Conservation (phyloP, 169 alveolate species). For the Plasmodium vivax region DNA sequence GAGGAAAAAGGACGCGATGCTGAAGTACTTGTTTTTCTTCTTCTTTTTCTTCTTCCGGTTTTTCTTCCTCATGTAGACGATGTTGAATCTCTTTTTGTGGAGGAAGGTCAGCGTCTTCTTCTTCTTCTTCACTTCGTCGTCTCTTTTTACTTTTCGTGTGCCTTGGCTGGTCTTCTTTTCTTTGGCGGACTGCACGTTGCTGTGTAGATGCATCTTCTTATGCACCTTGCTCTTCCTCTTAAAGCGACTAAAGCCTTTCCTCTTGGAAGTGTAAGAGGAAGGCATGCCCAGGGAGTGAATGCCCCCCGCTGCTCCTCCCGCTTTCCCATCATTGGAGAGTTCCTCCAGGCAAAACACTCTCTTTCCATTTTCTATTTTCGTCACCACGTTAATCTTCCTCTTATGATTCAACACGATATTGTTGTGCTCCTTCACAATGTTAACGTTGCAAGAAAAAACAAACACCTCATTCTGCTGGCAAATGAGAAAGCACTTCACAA, state of each 20-base stretch:
- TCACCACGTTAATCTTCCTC: constrained; percentile 21
- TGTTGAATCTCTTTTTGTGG: constrained; percentile 18
- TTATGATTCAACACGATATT: constrained; percentile 23
- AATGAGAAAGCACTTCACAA: constrained; percentile 28
- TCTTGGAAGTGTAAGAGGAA: not conserved
- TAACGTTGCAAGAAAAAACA: constrained; percentile 37
- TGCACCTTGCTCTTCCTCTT: not conserved
- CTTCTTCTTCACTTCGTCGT: not conserved
- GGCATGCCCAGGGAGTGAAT: not conserved
- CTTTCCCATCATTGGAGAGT: not conserved
- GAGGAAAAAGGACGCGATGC: constrained; percentile 17
- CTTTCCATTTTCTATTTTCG: constrained; percentile 66
- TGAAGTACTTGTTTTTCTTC: constrained; percentile 29
- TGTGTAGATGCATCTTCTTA: not conserved
- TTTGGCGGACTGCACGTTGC: not conserved
- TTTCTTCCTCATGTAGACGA: constrained; percentile 16
- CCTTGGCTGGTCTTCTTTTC: not conserved
- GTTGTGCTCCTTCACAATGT: constrained; percentile 55
- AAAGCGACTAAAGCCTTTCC: constrained; percentile 26
- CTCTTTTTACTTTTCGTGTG: not conserved
- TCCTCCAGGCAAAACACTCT: constrained; percentile 60
- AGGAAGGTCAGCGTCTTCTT: not conserved
- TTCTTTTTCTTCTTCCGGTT: constrained; percentile 12
- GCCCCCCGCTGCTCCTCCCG: too few species aligned
- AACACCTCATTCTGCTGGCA: constrained; percentile 19